Conservation (phyloP, 805 yeast species). For the Yarrowia sp. region DNA sequence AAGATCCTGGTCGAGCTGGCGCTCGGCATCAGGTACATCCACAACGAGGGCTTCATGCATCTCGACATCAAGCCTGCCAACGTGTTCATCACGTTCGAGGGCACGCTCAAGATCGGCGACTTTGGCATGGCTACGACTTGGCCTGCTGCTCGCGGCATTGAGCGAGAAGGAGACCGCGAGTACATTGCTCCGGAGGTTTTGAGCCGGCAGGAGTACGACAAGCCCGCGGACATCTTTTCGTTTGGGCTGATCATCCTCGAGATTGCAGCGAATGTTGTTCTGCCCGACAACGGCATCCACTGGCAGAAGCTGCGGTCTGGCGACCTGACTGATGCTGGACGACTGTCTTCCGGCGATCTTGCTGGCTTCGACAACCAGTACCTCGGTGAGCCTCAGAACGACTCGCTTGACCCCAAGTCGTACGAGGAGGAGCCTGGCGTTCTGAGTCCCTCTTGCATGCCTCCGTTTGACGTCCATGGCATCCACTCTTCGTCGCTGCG, state of each 20-base stretch:
- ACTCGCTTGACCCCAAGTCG: too few species aligned
- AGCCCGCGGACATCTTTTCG: constrained; percentile 93
- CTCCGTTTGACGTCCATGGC: constrained; percentile 6
- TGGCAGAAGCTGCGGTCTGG: constrained; percentile 97
- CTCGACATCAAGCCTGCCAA: constrained; percentile 95
- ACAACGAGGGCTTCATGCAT: constrained; percentile 72
- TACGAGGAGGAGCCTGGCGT: constrained; percentile 6
- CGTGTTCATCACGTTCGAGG: constrained; percentile 90
- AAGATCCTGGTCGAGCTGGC: constrained; percentile 83
- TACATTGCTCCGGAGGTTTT: constrained; percentile 97
- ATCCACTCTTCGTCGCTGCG: background rate
- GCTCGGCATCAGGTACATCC: constrained; percentile 77
- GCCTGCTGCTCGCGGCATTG: constrained; percentile 63
- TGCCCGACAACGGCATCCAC: constrained; percentile 94
- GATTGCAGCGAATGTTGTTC: constrained; percentile 88
- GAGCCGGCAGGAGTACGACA: constrained; percentile 75
- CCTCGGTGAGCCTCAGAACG: constrained; percentile 7
- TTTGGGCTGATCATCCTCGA: constrained; percentile 90
- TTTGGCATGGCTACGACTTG: constrained; percentile 88
- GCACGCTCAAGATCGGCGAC: constrained; percentile 90
- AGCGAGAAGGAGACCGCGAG: constrained; percentile 95
- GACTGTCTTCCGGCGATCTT: constrained; percentile 64
- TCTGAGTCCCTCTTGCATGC: constrained; percentile 13
- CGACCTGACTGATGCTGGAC: constrained; percentile 92
- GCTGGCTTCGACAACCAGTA: constrained; percentile 17